Conservation (phyloP, 768 basidiomycete genomes). For the Trametes punicea region DNA sequence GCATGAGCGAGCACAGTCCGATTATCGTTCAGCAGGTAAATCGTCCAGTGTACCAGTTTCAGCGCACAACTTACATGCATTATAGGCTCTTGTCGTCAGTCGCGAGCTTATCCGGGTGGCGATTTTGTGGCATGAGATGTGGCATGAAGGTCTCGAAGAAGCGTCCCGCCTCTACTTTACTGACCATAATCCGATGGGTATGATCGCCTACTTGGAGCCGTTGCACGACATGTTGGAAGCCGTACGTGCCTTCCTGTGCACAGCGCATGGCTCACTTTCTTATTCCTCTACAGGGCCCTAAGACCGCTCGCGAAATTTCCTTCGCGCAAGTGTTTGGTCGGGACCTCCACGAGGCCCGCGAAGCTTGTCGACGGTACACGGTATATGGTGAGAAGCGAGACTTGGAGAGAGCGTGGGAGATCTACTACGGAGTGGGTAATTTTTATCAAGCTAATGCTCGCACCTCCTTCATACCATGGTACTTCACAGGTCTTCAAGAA, state of each 20-base stretch:
- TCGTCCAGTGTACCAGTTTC: not conserved
- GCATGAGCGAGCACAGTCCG: constrained; percentile 90
- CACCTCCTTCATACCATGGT: not conserved
- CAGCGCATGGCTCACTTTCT: not conserved
- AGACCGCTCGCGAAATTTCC: constrained; percentile 91
- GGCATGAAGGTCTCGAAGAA: constrained; percentile 98
- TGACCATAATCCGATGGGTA: constrained; percentile 94
- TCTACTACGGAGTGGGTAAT: constrained; percentile 84
- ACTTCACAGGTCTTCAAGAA: constrained; percentile 90
- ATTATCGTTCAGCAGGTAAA: constrained; percentile 80
- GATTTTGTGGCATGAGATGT: constrained; percentile 97
- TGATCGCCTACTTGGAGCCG: constrained; percentile 92
- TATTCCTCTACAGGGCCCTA: constrained; percentile 63
- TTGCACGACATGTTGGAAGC: constrained; percentile 90
- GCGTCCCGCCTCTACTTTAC: constrained; percentile 96
- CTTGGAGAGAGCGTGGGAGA: constrained; percentile 97
- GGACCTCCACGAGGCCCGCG: constrained; percentile 88
- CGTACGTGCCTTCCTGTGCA: constrained; percentile 34
- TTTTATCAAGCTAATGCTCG: not conserved
- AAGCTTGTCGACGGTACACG: constrained; percentile 84
- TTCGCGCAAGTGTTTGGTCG: constrained; percentile 93
- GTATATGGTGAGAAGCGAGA: constrained; percentile 84
- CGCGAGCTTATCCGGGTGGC: constrained; percentile 95
- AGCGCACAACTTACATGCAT: constrained; percentile 1
- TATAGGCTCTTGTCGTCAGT: constrained; percentile 82